These are phyloP conservation scores for Atkinsonella hypoxylon DNA, from an alignment of 2,329 filamentous ascomycete species.

Conservation along the genomic window DNA sequence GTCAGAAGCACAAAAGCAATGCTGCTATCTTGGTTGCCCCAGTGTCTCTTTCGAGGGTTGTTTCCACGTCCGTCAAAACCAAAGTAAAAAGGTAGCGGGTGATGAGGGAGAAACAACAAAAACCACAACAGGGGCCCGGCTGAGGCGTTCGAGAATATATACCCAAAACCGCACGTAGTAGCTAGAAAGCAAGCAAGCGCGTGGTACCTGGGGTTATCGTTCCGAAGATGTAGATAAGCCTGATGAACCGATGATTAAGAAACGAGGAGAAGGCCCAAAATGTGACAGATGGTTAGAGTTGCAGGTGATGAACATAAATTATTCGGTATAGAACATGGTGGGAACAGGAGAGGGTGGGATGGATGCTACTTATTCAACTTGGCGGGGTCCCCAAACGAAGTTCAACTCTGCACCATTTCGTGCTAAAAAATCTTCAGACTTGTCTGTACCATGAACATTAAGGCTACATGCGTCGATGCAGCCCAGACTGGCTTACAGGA, in stretches of 20 bases:
- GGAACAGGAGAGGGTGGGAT: conserved; percentile 3
- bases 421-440: background rate
- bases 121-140: background rate
- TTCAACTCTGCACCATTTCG: background rate
- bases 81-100: too few species aligned
- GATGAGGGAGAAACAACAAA: background rate
- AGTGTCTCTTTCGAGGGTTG: background rate
- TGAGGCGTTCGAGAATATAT: background rate
- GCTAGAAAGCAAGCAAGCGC: background rate
- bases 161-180: background rate
- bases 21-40: too few species aligned
- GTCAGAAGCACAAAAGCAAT: background rate
- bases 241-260: background rate
- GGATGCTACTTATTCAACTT: conserved; percentile 4
- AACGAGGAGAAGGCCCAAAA: background rate
- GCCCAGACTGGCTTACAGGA: background rate
- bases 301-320: background rate
- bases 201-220: too few species aligned
- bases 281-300: background rate
- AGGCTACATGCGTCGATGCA: conserved; percentile 3
- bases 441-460: conserved; percentile 1
- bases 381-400: background rate
- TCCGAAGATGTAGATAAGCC: background rate
- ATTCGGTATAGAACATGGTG: background rate
- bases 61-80: too few species aligned